Evolutionary conservation across 495 filamentous ascomycete genomes (phyloP).

Genomic region (Amniculicola lignicola): DNA sequence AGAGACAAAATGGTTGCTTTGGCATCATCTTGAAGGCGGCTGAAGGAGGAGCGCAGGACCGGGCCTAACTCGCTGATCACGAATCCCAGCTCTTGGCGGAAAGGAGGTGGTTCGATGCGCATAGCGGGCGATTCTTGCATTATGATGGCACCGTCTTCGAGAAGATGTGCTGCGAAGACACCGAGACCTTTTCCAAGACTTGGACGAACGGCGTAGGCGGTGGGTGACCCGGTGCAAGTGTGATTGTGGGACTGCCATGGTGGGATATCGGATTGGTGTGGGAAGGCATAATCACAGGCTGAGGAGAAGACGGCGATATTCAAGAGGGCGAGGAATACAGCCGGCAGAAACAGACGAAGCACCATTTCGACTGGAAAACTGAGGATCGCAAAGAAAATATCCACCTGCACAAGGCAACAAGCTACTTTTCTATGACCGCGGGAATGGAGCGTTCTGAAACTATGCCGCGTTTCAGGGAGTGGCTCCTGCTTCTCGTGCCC

Average conservation of each 20-base stretch:
- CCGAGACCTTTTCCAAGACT: conserved; percentile 29
- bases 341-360: too few relatives aligned
- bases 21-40: not conserved
- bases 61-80: not conserved
- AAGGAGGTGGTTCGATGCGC: conserved; percentile 6
- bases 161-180: conserved; percentile 21
- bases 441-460: not conserved
- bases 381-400: too few relatives aligned
- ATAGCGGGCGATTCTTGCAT: conserved; percentile 18
- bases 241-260: conserved; percentile 15
- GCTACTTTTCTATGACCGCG: not conserved
- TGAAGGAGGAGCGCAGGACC: conserved; percentile 3
- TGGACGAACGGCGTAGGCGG: not conserved
- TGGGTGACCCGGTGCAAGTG: conserved; percentile 4
- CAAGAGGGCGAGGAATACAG: too few relatives aligned
- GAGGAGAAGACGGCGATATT: not conserved
- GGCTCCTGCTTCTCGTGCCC: not conserved
- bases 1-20: conserved; percentile 8
- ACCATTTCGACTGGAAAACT: too few relatives aligned
- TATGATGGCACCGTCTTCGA: conserved; percentile 19
- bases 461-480: not conserved
- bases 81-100: conserved; percentile 9
- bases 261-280: conserved; percentile 1
- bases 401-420: not conserved
- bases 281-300: not conserved